Conservation (phyloP, 805 yeast genomes). For the Ogataea angusta region DNA sequence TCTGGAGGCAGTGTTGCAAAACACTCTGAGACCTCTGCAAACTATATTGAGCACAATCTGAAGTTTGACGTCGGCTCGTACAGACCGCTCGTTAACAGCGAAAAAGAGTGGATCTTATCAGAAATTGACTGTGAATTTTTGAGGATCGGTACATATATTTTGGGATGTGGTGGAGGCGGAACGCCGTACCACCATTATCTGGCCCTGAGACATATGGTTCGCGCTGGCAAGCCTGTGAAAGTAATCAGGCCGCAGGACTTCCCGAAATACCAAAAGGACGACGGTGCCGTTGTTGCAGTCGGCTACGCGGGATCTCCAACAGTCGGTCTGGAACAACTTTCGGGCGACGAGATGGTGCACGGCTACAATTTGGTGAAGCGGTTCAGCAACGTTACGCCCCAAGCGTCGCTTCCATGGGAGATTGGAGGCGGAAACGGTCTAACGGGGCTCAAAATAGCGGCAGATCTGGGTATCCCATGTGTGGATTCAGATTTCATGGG, state of each 20-base stretch:
- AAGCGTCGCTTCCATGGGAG: slow-evolving; percentile 36
- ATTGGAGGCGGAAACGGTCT: slow-evolving; percentile 45
- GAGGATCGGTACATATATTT: slow-evolving; percentile 39
- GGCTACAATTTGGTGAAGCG: slow-evolving; percentile 29
- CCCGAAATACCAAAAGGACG: slow-evolving; percentile 20
- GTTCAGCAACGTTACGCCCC: slow-evolving; percentile 27
- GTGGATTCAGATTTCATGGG: slow-evolving; percentile 46
- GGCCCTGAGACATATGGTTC: slow-evolving; percentile 32
- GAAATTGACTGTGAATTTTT: slow-evolving; percentile 42
- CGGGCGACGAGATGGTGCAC: slow-evolving; percentile 36
- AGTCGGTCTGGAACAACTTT: slow-evolving; percentile 39
- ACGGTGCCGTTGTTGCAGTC: slow-evolving; percentile 33
- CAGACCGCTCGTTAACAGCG: slow-evolving; percentile 12
- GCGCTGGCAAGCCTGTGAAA: slow-evolving; percentile 33
- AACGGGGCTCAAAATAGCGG: slow-evolving; percentile 27
- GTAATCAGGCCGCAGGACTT: slow-evolving; percentile 34
- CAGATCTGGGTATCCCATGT: slow-evolving; percentile 22
- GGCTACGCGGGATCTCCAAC: slow-evolving; percentile 47
- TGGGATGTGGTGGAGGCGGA: slow-evolving; percentile 51
- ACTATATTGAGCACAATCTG: slow-evolving; percentile 12
- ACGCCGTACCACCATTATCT: slow-evolving; percentile 35
- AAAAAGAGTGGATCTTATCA: slow-evolving; percentile 37
- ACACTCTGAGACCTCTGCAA: slow-evolving; percentile 2
- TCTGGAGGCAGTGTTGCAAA: slow-evolving; percentile 9
- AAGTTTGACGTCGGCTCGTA: slow-evolving; percentile 23